These are phyloP conservation scores for Tillandsia leiboldiana DNA, from an alignment of 176 grass and related monocot species.

Conservation along the genomic window DNA sequence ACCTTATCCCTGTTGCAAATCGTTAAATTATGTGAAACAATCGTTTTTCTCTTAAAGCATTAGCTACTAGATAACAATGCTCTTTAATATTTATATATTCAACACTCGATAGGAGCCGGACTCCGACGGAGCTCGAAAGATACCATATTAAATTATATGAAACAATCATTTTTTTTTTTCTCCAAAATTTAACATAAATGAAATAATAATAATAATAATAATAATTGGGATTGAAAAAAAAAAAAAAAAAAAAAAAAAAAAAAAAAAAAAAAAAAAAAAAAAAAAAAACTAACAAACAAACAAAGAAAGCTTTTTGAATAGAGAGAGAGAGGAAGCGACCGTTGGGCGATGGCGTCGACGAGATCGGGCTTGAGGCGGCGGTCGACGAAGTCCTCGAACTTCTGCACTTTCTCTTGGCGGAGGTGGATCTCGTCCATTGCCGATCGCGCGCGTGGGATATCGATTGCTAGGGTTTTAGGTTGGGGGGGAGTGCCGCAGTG, in stretches of 20 bases:
- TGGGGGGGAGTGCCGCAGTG: too few relatives aligned
- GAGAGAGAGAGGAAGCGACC: conserved; percentile 14
- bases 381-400: conserved; percentile 72
- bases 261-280: neutral
- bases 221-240: neutral
- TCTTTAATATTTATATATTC: too few relatives aligned
- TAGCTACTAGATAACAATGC: too few relatives aligned
- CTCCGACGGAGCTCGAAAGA: too few relatives aligned
- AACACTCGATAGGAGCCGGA: too few relatives aligned
- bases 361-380: conserved; percentile 64
- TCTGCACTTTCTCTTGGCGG: conserved; percentile 58
- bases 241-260: conserved; percentile 6
- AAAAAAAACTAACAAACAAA: neutral
- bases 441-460: neutral
- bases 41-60: too few relatives aligned
- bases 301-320: neutral
- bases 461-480: neutral
- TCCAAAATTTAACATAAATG: too few relatives aligned
- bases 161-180: too few relatives aligned
- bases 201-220: too few relatives aligned
- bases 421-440: conserved; percentile 19
- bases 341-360: conserved; percentile 48
- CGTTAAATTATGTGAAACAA: too few relatives aligned
- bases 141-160: too few relatives aligned
- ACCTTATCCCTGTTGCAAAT: conserved; percentile 39